A percentile compares a stretch with the other conserved stretches of the same genome.
These are phyloP conservation scores for Pittosporum tobira DNA, from an alignment of 129 eudicot genomes.

Conservation along the genomic window DNA sequence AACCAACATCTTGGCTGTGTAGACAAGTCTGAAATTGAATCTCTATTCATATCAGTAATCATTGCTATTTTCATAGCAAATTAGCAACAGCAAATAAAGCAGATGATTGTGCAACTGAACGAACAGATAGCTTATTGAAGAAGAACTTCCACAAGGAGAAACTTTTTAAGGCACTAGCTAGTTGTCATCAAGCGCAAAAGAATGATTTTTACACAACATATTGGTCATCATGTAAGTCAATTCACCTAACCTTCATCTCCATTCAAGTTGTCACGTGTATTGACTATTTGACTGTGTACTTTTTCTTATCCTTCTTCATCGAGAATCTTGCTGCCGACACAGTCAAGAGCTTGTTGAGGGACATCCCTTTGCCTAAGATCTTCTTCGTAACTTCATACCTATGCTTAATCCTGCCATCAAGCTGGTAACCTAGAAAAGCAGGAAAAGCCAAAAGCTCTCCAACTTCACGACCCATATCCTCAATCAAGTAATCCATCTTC, in stretches of 20 bases:
- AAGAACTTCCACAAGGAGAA: background rate
- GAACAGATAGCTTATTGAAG: background rate
- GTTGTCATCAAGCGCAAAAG: background rate
- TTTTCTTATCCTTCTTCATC: slow-evolving; percentile 38
- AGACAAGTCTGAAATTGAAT: background rate
- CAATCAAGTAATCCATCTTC: slow-evolving; percentile 69
- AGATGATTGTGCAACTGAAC: background rate
- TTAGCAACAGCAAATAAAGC: background rate
- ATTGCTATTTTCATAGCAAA: background rate
- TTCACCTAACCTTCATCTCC: slow-evolving; percentile 7
- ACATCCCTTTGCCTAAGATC: slow-evolving; percentile 62
- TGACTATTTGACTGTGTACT: slow-evolving; percentile 14
- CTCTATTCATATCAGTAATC: background rate
- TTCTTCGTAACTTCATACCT: slow-evolving; percentile 66
- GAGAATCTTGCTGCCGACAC: slow-evolving; percentile 67
- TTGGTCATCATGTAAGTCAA: background rate
- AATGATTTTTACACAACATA: background rate
- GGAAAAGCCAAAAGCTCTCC: slow-evolving; percentile 77
- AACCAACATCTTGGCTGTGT: background rate
- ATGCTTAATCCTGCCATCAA: slow-evolving; percentile 78
- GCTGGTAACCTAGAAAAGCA: slow-evolving; percentile 91
- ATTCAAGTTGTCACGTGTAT: slow-evolving; percentile 7
- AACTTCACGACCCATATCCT: slow-evolving; percentile 87
- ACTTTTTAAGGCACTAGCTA: background rate
- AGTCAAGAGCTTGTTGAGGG: slow-evolving; percentile 70